Evolutionary conservation across 2,329 filamentous ascomycete species (phyloP).

Genomic region (Claviceps humidiphila): DNA sequence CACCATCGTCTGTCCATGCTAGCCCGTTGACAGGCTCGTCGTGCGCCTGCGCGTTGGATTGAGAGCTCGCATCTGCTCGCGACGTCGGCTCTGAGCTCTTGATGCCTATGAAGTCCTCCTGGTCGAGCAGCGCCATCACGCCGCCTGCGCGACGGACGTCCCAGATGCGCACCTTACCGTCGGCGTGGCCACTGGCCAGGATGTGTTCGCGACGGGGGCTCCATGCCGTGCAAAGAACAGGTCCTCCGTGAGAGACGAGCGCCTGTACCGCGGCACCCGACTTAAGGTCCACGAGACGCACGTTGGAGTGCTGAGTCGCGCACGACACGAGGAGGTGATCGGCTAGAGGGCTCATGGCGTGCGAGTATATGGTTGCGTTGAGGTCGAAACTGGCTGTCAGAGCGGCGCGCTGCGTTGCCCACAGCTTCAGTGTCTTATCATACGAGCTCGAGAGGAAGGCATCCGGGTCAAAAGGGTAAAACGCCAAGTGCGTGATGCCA

Average conservation of each 20-base stretch:
- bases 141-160: conserved; percentile 71
- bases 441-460: conserved; percentile 68
- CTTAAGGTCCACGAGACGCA: conserved; percentile 74
- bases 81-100: conserved; percentile 12
- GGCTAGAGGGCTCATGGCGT: conserved; percentile 63
- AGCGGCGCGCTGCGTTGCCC: conserved; percentile 49
- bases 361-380: conserved; percentile 57
- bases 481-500: conserved; percentile 62
- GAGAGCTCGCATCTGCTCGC: conserved; percentile 24
- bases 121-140: conserved; percentile 64
- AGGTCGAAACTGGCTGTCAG: conserved; percentile 56
- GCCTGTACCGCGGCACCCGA: conserved; percentile 63
- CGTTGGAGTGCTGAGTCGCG: conserved; percentile 72
- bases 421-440: conserved; percentile 65
- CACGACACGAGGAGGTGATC: conserved; percentile 71
- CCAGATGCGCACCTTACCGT: conserved; percentile 76
- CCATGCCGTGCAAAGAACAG: conserved; percentile 63
- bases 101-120: conserved; percentile 68
- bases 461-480: conserved; percentile 65
- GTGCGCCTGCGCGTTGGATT: conserved; percentile 52
- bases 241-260: conserved; percentile 53
- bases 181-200: conserved; percentile 70
- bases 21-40: conserved; percentile 73
- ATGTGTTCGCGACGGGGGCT: conserved; percentile 68
- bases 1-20: conserved; percentile 70